These are phyloP conservation scores for Diaporthe ilicicola DNA, from an alignment of 2,329 filamentous ascomycete genomes.

Conservation along the genomic window DNA sequence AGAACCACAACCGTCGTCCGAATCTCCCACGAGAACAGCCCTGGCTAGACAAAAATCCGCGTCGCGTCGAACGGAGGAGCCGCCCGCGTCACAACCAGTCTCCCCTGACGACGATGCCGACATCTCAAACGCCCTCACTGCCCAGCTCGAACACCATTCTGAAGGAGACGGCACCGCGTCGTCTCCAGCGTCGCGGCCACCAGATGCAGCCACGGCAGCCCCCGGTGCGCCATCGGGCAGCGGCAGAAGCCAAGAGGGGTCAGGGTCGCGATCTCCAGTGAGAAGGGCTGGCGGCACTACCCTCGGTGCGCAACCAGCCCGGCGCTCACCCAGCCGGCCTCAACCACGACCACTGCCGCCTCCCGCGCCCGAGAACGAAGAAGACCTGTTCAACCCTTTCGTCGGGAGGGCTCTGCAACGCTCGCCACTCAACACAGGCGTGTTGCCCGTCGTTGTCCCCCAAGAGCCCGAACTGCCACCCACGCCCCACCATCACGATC, in stretches of 20 bases:
- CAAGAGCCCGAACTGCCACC: conserved; percentile 72
- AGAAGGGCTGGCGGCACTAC: conserved; percentile 42
- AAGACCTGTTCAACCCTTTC: conserved; percentile 54
- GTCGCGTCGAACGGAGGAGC: conserved; percentile 35
- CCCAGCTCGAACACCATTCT: conserved; percentile 43
- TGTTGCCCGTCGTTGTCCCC: conserved; percentile 43
- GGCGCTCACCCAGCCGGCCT: conserved; percentile 49
- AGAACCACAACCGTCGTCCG: background rate
- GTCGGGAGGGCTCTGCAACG: conserved; percentile 47
- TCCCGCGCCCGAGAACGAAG: conserved; percentile 50
- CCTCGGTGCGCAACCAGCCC: conserved; percentile 41
- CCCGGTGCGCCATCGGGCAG: background rate
- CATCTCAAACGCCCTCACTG: conserved; percentile 33
- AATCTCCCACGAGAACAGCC: conserved; percentile 50
- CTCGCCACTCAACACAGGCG: conserved; percentile 44
- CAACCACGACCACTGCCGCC: conserved; percentile 57
- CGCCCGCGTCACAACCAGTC: conserved; percentile 30
- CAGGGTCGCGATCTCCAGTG: conserved; percentile 41
- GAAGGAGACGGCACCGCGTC: conserved; percentile 31
- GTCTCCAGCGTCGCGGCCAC: background rate
- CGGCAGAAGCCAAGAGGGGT: conserved; percentile 33
- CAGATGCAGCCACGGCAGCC: background rate
- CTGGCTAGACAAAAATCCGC: conserved; percentile 64
- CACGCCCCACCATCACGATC: conserved; percentile 61
- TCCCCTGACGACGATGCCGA: conserved; percentile 28